Percentiles rank a stretch among this genome's conserved stretches.
Evolutionary conservation across 2,329 filamentous ascomycete species (phyloP).

Genomic region (Plenodomus biglobosus): DNA sequence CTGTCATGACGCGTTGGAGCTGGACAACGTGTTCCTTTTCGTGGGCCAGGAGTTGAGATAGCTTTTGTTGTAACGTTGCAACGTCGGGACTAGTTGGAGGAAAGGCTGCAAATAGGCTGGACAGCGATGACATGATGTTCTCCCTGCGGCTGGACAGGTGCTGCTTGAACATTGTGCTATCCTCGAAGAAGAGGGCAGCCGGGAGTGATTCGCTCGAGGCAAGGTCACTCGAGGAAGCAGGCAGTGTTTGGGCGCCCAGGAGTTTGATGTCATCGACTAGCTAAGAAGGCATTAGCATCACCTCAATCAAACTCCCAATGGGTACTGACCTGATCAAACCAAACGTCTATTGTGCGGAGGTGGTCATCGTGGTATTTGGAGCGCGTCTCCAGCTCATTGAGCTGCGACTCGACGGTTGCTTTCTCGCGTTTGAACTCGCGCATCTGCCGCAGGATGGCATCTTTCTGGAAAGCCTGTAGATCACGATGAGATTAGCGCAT

Average conservation of each 20-base stretch:
- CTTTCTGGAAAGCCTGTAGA: conserved; percentile 82
- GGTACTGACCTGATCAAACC: conserved; percentile 82
- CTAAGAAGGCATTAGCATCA: conserved; percentile 38
- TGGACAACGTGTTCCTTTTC: conserved; percentile 82
- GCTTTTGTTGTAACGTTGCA: conserved; percentile 69
- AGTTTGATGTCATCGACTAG: conserved; percentile 54
- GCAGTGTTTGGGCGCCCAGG: conserved; percentile 42
- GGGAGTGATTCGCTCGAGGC: conserved; percentile 48
- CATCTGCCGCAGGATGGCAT: conserved; percentile 96
- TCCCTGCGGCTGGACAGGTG: conserved; percentile 77
- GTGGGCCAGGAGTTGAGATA: conserved; percentile 72
- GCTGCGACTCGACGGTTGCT: conserved; percentile 73
- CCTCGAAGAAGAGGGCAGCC: conserved; percentile 57
- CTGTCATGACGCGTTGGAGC: conserved; percentile 70
- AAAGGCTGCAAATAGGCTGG: conserved; percentile 62
- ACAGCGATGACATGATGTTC: conserved; percentile 73
- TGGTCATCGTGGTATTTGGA: conserved; percentile 89
- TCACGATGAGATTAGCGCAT: conserved; percentile 31
- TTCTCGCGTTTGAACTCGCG: conserved; percentile 95
- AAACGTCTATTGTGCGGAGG: conserved; percentile 83
- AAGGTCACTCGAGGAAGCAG: conserved; percentile 22
- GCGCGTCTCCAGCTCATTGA: conserved; percentile 78
- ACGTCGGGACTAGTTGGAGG: conserved; percentile 65
- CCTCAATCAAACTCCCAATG: conserved; percentile 6
- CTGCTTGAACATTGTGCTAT: conserved; percentile 67